Percentiles rank a stretch among this genome's conserved stretches.
phyloP scores from a whole-genome alignment of 2,329 filamentous ascomycete species.

The Microdochium bolleyi region DNA sequence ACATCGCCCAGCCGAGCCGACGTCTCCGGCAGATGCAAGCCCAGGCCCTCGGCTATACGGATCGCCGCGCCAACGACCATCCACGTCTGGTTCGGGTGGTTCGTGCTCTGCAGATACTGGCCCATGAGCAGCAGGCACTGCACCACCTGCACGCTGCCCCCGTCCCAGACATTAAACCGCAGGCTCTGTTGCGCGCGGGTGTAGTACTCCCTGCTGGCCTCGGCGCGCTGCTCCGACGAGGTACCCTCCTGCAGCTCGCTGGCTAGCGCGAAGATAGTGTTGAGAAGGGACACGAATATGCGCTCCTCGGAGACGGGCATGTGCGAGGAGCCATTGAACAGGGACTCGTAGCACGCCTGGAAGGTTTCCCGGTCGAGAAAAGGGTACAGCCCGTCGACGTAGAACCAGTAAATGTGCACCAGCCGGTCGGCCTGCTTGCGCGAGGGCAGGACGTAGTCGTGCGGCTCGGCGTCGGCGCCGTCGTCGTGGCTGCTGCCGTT shows the following conservation, averaged over 20 bases:
- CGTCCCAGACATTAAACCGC: slow-evolving; percentile 31
- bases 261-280: slow-evolving; percentile 36
- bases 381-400: slow-evolving; percentile 36
- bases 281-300: slow-evolving; percentile 33
- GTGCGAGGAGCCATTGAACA: slow-evolving; percentile 28
- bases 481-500: slow-evolving; percentile 9
- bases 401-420: slow-evolving; percentile 36
- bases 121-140: slow-evolving; percentile 38
- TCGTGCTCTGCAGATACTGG: slow-evolving; percentile 40
- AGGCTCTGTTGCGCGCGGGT: slow-evolving; percentile 31
- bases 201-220: slow-evolving; percentile 31
- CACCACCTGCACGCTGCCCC: slow-evolving; percentile 32
- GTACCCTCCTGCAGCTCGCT: slow-evolving; percentile 33
- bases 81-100: slow-evolving; percentile 39
- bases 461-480: slow-evolving; percentile 11
- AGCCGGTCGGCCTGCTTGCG: slow-evolving; percentile 34
- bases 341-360: slow-evolving; percentile 26
- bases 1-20: slow-evolving; percentile 12
- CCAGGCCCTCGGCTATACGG: slow-evolving; percentile 36
- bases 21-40: slow-evolving; percentile 32
- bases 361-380: slow-evolving; percentile 30
- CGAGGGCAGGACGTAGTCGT: slow-evolving; percentile 25
- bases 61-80: slow-evolving; percentile 37
- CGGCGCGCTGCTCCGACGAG: slow-evolving; percentile 27
- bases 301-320: slow-evolving; percentile 25